phyloP scores from a whole-genome alignment of 2,329 filamentous ascomycete species.

The Fusarium annulatum region DNA sequence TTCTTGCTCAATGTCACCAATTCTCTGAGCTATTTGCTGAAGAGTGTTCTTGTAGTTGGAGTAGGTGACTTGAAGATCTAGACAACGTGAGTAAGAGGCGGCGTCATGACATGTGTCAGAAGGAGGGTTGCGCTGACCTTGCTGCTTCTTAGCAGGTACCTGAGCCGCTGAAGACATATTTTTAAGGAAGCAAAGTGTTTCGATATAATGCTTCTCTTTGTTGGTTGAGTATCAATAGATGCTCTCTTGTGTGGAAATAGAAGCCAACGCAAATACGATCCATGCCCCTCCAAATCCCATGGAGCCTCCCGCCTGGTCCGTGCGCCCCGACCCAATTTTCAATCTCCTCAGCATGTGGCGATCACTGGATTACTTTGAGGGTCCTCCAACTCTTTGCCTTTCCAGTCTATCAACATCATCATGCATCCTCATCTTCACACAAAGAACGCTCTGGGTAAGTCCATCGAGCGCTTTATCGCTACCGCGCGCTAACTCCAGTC shows the following conservation, averaged over 20 bases:
- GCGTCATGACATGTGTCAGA: neutral
- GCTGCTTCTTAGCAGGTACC: constrained; percentile 75
- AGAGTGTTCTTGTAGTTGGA: constrained; percentile 81
- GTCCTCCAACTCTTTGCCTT: constrained; percentile 23
- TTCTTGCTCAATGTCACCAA: constrained; percentile 97
- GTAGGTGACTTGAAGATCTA: constrained; percentile 85
- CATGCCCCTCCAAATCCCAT: constrained; percentile 40
- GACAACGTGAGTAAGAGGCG: constrained; percentile 24
- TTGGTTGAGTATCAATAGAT: constrained; percentile 25
- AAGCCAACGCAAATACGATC: constrained; percentile 10
- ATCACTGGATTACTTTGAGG: constrained; percentile 36
- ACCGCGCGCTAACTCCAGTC: constrained; percentile 30
- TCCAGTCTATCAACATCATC: constrained; percentile 45
- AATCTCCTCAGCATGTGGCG: constrained; percentile 25
- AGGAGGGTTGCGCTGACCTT: constrained; percentile 63
- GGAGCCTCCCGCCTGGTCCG: constrained; percentile 45
- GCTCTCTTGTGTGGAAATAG: constrained; percentile 6
- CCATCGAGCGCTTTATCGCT: neutral
- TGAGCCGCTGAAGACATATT: constrained; percentile 60
- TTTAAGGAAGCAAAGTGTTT: neutral
- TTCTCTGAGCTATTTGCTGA: constrained; percentile 94
- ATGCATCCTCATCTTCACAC: constrained; percentile 99
- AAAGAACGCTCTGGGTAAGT: constrained; percentile 84
- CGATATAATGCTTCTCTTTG: constrained; percentile 1
- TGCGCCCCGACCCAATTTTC: constrained; percentile 41